Conservation (phyloP, 495 filamentous ascomycete species). For the Aspergillus diversus region DNA sequence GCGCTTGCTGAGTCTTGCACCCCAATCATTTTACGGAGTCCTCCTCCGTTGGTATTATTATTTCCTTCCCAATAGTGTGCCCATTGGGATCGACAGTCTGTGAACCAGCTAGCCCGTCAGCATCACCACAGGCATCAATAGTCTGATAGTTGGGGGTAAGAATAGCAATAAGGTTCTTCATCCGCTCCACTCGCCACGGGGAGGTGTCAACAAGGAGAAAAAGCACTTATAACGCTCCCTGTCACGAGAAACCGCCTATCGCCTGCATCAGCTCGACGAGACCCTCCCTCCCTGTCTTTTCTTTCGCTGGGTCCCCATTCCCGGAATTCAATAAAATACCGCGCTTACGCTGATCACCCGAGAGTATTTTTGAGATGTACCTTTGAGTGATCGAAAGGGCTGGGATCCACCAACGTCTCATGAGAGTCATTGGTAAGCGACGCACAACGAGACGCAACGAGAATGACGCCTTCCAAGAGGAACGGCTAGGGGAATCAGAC, state of each 20-base stretch:
- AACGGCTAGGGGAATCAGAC: neutral
- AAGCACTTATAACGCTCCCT: neutral
- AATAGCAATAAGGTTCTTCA: slow-evolving; percentile 5
- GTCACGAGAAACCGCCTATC: neutral
- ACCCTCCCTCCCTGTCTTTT: neutral
- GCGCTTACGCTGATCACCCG: slow-evolving; percentile 1
- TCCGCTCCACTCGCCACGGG: neutral
- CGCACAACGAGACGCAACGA: neutral
- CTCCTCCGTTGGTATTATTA: neutral
- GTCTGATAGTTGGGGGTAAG: slow-evolving; percentile 1
- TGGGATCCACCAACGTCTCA: neutral
- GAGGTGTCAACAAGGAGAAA: neutral
- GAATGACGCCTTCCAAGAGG: neutral
- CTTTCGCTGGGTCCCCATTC: neutral
- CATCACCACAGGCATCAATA: neutral
- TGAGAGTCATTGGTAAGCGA: neutral
- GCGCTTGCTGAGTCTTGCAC: neutral
- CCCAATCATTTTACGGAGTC: neutral
- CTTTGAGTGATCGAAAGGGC: neutral
- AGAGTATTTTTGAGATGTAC: neutral
- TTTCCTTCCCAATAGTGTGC: neutral
- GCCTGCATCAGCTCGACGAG: neutral
- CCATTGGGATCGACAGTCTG: neutral
- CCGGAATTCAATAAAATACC: neutral
- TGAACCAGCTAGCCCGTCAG: neutral